These are phyloP conservation scores for Geotrichum phurueaensis DNA, from an alignment of 1,139 yeast species.

Conservation along the genomic window DNA sequence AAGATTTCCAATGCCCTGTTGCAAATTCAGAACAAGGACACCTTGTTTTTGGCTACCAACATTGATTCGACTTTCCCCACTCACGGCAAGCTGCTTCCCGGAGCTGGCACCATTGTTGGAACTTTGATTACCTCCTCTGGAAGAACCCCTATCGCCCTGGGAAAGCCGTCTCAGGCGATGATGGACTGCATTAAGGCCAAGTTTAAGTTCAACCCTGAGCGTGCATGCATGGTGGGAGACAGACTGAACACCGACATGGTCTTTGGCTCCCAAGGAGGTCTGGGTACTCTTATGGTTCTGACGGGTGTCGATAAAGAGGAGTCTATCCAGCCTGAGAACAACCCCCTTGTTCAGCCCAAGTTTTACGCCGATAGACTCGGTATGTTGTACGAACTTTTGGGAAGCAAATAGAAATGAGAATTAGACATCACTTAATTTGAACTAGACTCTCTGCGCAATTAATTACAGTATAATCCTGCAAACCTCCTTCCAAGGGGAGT, in stretches of 20 bases:
- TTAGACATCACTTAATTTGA: too few species aligned
- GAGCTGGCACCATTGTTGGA: conserved; percentile 90
- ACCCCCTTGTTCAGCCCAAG: conserved; percentile 51
- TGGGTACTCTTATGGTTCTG: conserved; percentile 75
- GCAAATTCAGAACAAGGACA: conserved; percentile 60
- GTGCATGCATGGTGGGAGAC: conserved; percentile 92
- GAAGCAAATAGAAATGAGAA: background rate
- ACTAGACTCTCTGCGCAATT: too few species aligned
- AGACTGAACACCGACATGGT: conserved; percentile 90
- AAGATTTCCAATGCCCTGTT: conserved; percentile 78
- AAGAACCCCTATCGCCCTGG: conserved; percentile 73
- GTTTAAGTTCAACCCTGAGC: conserved; percentile 50
- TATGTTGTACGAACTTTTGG: conserved; percentile 50
- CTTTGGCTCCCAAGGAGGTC: conserved; percentile 82
- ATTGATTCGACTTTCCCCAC: conserved; percentile 92
- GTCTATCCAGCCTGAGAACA: conserved; percentile 40
- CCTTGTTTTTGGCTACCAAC: conserved; percentile 88
- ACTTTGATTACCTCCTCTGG: conserved; percentile 73
- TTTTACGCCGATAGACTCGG: conserved; percentile 72
- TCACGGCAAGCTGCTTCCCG: conserved; percentile 78
- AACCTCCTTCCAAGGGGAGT: too few species aligned
- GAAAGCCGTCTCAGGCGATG: conserved; percentile 89
- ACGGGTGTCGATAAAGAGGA: conserved; percentile 84
- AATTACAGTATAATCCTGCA: too few species aligned
- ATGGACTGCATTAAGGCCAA: conserved; percentile 80